These are phyloP conservation scores for Aspergillus bridgeri DNA, from an alignment of 495 filamentous ascomycete species.

Conservation along the genomic window DNA sequence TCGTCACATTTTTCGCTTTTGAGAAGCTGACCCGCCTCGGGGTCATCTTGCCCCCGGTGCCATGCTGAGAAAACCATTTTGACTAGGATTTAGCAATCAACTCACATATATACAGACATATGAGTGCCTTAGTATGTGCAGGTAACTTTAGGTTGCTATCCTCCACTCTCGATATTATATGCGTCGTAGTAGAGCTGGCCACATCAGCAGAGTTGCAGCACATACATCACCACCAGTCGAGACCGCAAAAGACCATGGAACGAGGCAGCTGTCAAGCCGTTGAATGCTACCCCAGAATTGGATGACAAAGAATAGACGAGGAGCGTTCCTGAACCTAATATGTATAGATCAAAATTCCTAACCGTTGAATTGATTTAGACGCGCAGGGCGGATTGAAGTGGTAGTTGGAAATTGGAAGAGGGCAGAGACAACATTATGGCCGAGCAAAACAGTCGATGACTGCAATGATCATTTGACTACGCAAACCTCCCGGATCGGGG, in stretches of 20 bases:
- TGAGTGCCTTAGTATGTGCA: not conserved
- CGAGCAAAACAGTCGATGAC: not conserved
- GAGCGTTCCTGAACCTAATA: not conserved
- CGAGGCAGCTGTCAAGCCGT: not conserved
- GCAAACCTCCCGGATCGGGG: not conserved
- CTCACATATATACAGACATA: not conserved
- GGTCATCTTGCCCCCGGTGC: not conserved
- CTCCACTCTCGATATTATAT: not conserved
- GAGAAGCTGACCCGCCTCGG: not conserved
- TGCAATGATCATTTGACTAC: not conserved
- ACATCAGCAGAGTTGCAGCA: not conserved
- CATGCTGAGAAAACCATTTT: conserved; percentile 3
- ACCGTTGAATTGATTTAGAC: not conserved
- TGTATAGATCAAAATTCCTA: not conserved
- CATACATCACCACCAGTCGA: conserved; percentile 8
- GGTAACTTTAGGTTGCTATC: not conserved
- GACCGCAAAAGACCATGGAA: not conserved
- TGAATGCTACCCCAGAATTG: conserved; percentile 3
- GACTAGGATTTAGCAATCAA: not conserved
- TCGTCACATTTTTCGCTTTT: not conserved
- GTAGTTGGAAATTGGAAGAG: not conserved
- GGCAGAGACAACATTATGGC: not conserved
- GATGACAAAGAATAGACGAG: not conserved
- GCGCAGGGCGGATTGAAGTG: not conserved
- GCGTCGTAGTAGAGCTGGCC: not conserved